Base-by-base conservation (phyloP, 202 grass and related monocot genomes). In the Saccharum hybrid region DNA sequence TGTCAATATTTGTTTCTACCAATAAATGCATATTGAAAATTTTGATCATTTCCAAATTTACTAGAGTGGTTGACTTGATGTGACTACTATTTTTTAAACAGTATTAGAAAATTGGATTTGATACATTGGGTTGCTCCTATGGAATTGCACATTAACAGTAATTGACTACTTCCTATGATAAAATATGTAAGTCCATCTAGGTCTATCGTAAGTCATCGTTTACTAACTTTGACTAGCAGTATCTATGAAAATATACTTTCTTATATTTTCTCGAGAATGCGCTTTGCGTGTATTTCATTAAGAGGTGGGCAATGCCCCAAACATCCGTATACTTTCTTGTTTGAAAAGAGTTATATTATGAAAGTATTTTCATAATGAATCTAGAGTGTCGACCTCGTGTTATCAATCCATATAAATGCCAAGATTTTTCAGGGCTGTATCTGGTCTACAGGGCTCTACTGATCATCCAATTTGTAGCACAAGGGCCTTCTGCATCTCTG, bases 51-150 rank as follows among this genome's bases (percentile, higher is more conserved):
- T 2, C 31, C 16, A 69, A 33, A 70, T 66, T 11, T 10, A 57
- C 63, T 45, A 31, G 68, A 80, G 26, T 81, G 34, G 34, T 15
- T 33, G 22, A 76, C 26, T 4, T 26, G 3, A 81, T 30, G 4
- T 28, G 5, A 54, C 21, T 19, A 45, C 26, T 59, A 8, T 52
- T 78, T 56, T 31, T 65, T 7, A 68, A 46, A 66, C 7, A 63
- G 57, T 14, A n/a, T 42, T 66, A 59, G 61, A 80, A 15, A 45
- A 19, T n/a, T 79, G 36, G 41, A 61, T 38, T 45, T 31, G 68
- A 60, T 74, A 31, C 34, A 68, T 79, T 22, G 8, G 40, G 5
- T 2, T 23, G 33, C 72, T 37, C 4, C 19, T 38, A 39, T 34
- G 12, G 56, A 63, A 16, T 22, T 18, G 9, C 18, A 60, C 51